Percentiles rank a stretch among this genome's conserved stretches.
Evolutionary conservation across 441 rosid species (phyloP).

Genomic region (Pelargonium hybrid): DNA sequence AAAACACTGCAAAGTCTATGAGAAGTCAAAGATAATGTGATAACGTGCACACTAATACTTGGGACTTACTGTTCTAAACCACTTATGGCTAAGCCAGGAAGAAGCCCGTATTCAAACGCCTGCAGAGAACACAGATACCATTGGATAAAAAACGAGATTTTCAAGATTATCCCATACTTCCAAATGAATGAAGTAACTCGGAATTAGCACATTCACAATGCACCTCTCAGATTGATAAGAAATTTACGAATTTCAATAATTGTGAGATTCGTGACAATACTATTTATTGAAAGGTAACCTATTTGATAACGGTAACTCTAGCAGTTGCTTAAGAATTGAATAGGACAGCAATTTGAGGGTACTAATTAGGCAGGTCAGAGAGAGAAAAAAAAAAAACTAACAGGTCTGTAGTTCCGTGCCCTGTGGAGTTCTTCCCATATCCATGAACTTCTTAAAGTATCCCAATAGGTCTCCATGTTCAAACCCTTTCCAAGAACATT

Average conservation of each 20-base stretch:
- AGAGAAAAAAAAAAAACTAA: conserved; percentile 23
- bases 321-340: background rate
- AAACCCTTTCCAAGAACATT: conserved; percentile 46
- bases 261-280: background rate
- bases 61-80: conserved; percentile 73
- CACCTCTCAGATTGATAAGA: no score
- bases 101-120: conserved; percentile 81
- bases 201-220: background rate
- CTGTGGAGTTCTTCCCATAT: conserved; percentile 81
- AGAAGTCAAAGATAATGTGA: conserved; percentile 7
- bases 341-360: background rate
- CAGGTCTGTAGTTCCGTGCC: conserved; percentile 87
- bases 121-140: conserved; percentile 20
- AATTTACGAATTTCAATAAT: background rate
- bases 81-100: conserved; percentile 78
- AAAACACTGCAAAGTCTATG: conserved; percentile 7
- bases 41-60: background rate
- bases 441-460: conserved; percentile 62
- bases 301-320: background rate
- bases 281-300: background rate
- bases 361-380: background rate
- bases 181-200: background rate
- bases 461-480: conserved; percentile 69
- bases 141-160: background rate
- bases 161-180: background rate